Base-by-base conservation (phyloP, 768 basidiomycete genomes). In the Mycena kentingensis region DNA sequence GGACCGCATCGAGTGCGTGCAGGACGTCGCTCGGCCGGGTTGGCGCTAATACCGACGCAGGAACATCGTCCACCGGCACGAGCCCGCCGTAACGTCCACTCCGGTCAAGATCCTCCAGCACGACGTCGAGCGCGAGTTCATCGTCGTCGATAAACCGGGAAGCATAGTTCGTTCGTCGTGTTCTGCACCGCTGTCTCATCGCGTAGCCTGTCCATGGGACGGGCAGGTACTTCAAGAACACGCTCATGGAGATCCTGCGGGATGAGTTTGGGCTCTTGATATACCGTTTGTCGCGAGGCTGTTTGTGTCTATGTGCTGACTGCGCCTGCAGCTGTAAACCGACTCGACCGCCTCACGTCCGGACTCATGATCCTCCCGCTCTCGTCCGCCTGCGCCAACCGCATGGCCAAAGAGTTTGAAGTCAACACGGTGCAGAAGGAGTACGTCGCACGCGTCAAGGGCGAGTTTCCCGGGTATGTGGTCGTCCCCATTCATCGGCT, bases 71-170 rank as follows among this genome's bases (percentile, higher is more conserved):
- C 93, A 95, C 69, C 79, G 93, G n/a, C 97, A 99, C 66, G 97
- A 99, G 70, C 97, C 97, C 5, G 93, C 97, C 3, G 87, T 99
- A 3, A 87, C 93, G 1, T 83, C 87, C 2, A 88, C 78, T 4
- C 90, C 90, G 2, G 84, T 98, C 48, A 82, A 85, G 57, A 77
- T 98, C 31, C 70, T 98, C 3, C 76, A 85, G 45, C 83, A 87
- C 51, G 93, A 98, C 65, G 76, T 75, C 13, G 83, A 90, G 58
- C 83, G 86, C 21, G 80, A 87, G 57, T 93, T 96, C 55, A 82
- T 98, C 29, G 89, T 98, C 13, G 88, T 99, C 25, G 88, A 98
- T 64, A 99, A 99, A 76, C 96, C 96, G 3, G 96, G 96, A 28
- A 90, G 90, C 66, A 92, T 98, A 65, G 95, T 97, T 68, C 71